These are phyloP conservation scores for Suillus tomentosus DNA, from an alignment of 768 basidiomycete species.

Conservation along the genomic window DNA sequence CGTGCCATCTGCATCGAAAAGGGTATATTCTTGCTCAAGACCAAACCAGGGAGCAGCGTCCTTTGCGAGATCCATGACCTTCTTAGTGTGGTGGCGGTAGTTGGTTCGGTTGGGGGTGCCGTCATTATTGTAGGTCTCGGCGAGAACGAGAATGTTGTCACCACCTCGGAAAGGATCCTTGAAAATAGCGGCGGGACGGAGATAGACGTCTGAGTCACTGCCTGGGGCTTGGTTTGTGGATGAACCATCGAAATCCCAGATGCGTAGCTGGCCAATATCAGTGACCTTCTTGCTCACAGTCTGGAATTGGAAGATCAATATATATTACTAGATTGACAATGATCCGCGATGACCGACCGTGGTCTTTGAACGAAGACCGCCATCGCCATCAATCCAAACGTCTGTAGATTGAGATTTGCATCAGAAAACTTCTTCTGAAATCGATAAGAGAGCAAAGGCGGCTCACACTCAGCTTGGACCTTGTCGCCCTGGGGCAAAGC, in stretches of 20 bases:
- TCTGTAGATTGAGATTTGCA: slow-evolving; percentile 49
- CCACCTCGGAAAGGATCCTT: slow-evolving; percentile 99
- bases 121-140: slow-evolving; percentile 98
- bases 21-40: slow-evolving; percentile 98
- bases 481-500: slow-evolving; percentile 88
- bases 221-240: slow-evolving; percentile 98
- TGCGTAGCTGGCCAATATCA: slow-evolving; percentile 87
- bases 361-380: slow-evolving; percentile 94
- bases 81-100: slow-evolving; percentile 90
- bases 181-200: slow-evolving; percentile 96
- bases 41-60: slow-evolving; percentile 91
- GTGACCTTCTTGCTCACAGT: slow-evolving; percentile 86
- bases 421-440: slow-evolving; percentile 19
- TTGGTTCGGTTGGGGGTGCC: slow-evolving; percentile 98
- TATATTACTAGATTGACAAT: background rate
- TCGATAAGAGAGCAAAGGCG: slow-evolving; percentile 13
- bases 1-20: slow-evolving; percentile 88
- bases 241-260: slow-evolving; percentile 99
- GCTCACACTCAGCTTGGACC: slow-evolving; percentile 90
- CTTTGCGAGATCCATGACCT: slow-evolving; percentile 93
- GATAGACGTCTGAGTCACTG: slow-evolving; percentile 94
- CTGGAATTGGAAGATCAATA: slow-evolving; percentile 40
- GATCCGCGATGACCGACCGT: slow-evolving; percentile 54
- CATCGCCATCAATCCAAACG: slow-evolving; percentile 97
- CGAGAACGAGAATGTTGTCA: slow-evolving; percentile 95